Evolutionary conservation across 371 early-diverging fungal genomes (phyloP), one percentile per base, ranked within the genome.

Genomic region (Mucor circinelloides): DNA sequence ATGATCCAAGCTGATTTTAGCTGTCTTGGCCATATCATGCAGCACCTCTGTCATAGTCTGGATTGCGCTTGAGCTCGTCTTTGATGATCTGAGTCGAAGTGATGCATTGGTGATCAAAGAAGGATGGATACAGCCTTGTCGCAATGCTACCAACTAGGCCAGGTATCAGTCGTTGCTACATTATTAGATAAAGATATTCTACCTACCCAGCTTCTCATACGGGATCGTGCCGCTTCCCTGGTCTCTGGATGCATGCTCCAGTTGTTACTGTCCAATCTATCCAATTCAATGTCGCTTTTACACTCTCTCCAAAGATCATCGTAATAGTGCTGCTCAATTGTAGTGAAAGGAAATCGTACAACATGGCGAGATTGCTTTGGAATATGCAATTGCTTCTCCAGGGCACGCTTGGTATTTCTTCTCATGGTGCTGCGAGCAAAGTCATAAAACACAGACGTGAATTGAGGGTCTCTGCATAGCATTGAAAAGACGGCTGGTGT

Each of bases 311-410:
- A 80, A 7, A 87, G 68, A 57, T 89, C 85, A 31, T 82, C 79
- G 64, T 92, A 92, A 66, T 88, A 90, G 44, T 81, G 75, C 52
- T 82, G 80, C 68, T 92, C 90, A 50, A 90, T 81, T 0, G 78
- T 70, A 3, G 86, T 77, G 59, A 90, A 89, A 0, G 77, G 69
- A 4, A 92, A 69, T 15, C 80, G 75, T 23, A 87, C 76, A 2
- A 81, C 68, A 21, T 72, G 60, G 13, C 87, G 73, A 15, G 64
- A 36, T 62, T 92, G 92, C 5, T 72, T 70, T 0, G 92, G 92
- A 0, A 92, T 76, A 8, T 75, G 71, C 17, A 90, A 69, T 56
- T 92, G 90, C 10, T 70, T 70, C 17, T 67, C 64, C 8, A 90
- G 80, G 7, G 69, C 71, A 3, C 54, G 60, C 66, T 92, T 92